phyloP scores from a whole-genome alignment of 352 stramenopile genomes.

The Phytophthora sp. region DNA sequence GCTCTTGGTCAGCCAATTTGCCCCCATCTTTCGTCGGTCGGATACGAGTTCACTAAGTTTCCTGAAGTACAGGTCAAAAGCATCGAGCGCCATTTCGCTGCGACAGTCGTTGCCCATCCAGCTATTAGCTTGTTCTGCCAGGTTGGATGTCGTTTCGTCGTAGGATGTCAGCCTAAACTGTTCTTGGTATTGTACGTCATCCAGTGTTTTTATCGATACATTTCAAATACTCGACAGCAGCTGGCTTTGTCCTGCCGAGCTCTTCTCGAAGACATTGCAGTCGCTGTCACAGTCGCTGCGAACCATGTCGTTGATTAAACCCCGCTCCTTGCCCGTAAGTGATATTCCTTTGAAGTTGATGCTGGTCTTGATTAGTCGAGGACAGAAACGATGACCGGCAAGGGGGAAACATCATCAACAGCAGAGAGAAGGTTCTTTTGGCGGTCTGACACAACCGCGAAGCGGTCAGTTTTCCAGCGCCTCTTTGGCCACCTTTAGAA shows the following conservation, averaged over 20 bases:
- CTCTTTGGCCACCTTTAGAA: slow-evolving; percentile 5
- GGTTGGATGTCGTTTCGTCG: slow-evolving; percentile 29
- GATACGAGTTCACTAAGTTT: slow-evolving; percentile 3
- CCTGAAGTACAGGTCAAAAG: slow-evolving; percentile 17
- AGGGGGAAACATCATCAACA: not conserved
- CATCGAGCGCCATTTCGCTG: slow-evolving; percentile 24
- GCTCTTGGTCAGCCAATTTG: not conserved
- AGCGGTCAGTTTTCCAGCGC: not conserved
- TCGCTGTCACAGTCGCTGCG: too few species aligned
- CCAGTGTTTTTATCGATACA: slow-evolving; percentile 18
- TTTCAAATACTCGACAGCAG: slow-evolving; percentile 12
- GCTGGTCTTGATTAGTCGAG: slow-evolving; percentile 8
- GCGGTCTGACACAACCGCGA: slow-evolving; percentile 9
- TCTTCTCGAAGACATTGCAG: not conserved
- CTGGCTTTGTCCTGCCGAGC: not conserved
- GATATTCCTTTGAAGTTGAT: slow-evolving; percentile 8
- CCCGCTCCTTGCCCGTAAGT: slow-evolving; percentile 2
- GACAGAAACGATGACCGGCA: slow-evolving; percentile 12
- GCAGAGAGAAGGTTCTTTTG: not conserved
- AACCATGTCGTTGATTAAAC: slow-evolving; percentile 3
- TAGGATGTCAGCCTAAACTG: slow-evolving; percentile 20
- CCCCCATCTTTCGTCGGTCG: not conserved
- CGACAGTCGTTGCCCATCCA: slow-evolving; percentile 27
- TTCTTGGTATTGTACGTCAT: slow-evolving; percentile 30
- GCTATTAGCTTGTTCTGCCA: slow-evolving; percentile 29